phyloP scores from a whole-genome alignment of 2,329 filamentous ascomycete species.

The Clonostachys byssicola region DNA sequence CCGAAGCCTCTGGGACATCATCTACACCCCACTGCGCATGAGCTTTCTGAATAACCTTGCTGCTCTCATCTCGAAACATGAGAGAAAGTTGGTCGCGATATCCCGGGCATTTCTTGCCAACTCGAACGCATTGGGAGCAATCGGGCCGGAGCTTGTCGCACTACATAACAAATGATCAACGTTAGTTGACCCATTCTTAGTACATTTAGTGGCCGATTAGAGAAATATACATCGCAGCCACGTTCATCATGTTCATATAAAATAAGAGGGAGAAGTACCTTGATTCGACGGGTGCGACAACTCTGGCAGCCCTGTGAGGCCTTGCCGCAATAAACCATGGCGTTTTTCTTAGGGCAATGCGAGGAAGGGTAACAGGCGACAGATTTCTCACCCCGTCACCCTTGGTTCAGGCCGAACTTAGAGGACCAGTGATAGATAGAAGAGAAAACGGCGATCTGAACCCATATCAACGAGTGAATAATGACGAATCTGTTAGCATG shows the following conservation, averaged over 20 bases:
- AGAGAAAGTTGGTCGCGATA: constrained; percentile 61
- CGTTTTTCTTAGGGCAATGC: background rate
- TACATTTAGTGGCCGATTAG: too few relatives aligned
- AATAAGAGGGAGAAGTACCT: constrained; percentile 27
- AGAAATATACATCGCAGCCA: too few relatives aligned
- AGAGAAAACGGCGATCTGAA: too few relatives aligned
- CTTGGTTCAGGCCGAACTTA: too few relatives aligned
- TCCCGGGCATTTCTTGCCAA: constrained; percentile 56
- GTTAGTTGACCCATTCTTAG: background rate
- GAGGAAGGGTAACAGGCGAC: too few relatives aligned
- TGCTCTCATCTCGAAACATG: constrained; percentile 64
- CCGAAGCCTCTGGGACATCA: constrained; percentile 17
- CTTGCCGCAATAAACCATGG: constrained; percentile 54
- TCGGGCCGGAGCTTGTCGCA: constrained; percentile 58
- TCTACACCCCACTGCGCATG: constrained; percentile 43
- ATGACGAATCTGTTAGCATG: too few relatives aligned
- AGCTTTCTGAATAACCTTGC: constrained; percentile 55
- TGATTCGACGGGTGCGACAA: constrained; percentile 50
- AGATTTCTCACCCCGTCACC: too few relatives aligned
- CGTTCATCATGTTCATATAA: background rate
- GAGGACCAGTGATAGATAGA: too few relatives aligned
- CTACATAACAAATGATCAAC: constrained; percentile 20
- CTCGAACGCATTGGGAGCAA: constrained; percentile 59
- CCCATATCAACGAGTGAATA: too few relatives aligned
- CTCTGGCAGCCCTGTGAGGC: constrained; percentile 51